Conservation (phyloP, 2,329 filamentous ascomycete species). For the Ambrosiella xylebori region DNA sequence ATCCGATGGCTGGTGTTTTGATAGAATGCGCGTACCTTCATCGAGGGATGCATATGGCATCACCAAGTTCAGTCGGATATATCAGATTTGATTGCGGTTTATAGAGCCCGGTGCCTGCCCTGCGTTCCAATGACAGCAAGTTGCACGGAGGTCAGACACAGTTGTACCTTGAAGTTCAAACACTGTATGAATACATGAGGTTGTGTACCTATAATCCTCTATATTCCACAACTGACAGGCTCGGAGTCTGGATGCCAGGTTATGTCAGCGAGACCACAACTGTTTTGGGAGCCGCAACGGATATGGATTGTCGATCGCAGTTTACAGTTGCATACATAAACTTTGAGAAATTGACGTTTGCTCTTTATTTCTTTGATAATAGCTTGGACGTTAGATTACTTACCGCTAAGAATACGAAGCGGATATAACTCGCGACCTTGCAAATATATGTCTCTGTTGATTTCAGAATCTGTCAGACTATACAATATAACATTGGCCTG, state of each 20-base stretch:
- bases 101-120: background rate
- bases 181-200: background rate
- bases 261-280: conserved; percentile 2
- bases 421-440: too few species aligned
- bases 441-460: too few species aligned
- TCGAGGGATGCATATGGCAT: background rate
- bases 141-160: conserved; percentile 6
- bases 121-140: conserved; percentile 3
- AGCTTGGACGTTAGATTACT: too few species aligned
- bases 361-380: too few species aligned
- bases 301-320: background rate
- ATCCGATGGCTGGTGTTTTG: too few species aligned
- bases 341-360: background rate
- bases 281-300: too few species aligned
- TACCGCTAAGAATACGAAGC: too few species aligned
- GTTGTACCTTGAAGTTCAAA: background rate
- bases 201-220: background rate
- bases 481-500: too few species aligned
- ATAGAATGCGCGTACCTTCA: too few species aligned
- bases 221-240: background rate
- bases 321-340: background rate
- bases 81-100: background rate
- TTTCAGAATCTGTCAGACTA: too few species aligned
- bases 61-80: background rate
- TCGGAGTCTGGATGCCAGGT: background rate